These are phyloP conservation scores for Hippophae rhamnoides DNA, from an alignment of 306 rosid genomes.

Conservation along the genomic window DNA sequence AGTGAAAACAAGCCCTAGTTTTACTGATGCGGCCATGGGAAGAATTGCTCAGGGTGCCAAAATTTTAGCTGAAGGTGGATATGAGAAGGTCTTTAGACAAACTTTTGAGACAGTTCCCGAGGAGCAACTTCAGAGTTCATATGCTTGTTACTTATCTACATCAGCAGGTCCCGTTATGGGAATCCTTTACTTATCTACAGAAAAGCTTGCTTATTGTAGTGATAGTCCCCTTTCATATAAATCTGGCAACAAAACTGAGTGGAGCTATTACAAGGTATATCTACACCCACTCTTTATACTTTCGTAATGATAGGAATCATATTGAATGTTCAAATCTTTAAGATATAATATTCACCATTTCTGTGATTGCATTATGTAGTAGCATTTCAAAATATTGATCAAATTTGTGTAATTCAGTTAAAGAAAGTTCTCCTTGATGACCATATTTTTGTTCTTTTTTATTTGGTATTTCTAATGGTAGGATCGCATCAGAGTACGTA, in stretches of 20 bases:
- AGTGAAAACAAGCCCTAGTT: conserved; percentile 82
- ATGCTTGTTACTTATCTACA: conserved; percentile 73
- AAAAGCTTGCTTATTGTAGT: conserved; percentile 68
- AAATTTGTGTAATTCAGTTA: too few species aligned
- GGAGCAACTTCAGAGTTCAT: conserved; percentile 60
- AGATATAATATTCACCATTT: not conserved
- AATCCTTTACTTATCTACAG: conserved; percentile 50
- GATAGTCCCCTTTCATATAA: conserved; percentile 69
- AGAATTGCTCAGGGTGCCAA: conserved; percentile 89
- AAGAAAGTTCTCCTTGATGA: too few species aligned
- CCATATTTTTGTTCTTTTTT: too few species aligned
- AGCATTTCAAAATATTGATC: too few species aligned
- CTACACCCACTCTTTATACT: not conserved
- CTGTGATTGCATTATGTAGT: too few species aligned
- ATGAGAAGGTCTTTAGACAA: conserved; percentile 52
- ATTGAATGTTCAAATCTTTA: not conserved
- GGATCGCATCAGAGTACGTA: too few species aligned
- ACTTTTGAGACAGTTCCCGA: conserved; percentile 61
- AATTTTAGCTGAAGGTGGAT: conserved; percentile 78
- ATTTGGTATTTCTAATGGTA: too few species aligned
- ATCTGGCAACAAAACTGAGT: conserved; percentile 36
- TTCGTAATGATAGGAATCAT: not conserved
- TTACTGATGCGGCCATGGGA: conserved; percentile 78
- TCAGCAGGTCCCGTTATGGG: conserved; percentile 72
- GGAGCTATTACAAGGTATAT: conserved; percentile 86